Base-by-base conservation (phyloP, 371 early-diverging fungal species). In the Mortierella sp. region DNA sequence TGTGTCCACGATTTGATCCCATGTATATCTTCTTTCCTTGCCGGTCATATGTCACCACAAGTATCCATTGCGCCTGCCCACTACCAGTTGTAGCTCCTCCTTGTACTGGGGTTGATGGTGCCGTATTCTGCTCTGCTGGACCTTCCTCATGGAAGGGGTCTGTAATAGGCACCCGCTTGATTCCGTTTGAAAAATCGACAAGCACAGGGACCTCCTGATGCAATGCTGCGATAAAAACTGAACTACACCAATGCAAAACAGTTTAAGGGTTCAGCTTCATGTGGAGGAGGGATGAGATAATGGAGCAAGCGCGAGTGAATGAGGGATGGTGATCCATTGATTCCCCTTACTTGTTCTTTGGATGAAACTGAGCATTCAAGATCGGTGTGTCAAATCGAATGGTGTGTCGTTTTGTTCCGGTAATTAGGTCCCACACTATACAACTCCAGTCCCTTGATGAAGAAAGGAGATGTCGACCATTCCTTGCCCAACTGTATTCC, bases 361-460 rank as follows among this genome's bases (percentile, higher is more conserved):
- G 92, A 73, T 92, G 92, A 78, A 93, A 87, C 28, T 88, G 85
- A 1, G 91, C 89, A 78, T 81, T 83, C 48, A 88, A 61, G 14
- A 92, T 78, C 2, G 90, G 83, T 2, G 90, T 83, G n/a, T 82
- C 80, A 61, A 94, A 93, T 48, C 87, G 80, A 34, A 91, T 68
- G n/a, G 85, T 88, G 29, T 79, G 51, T 28, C 71, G 71, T 57
- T 84, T 81, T 21, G 73, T 78, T 3, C 85, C 88, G 17, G 81
- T 77, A 9, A 83, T 55, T 25, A 96, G 63, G 77, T 97, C 95
- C 96, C 96, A 97, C 14, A 94, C 78, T n/a, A 95, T 90, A 60
- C 93, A 92, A 28, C 86, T 89, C 86, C 95, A 94, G 50, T 91
- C 94, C 54, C 84, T 86, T 39, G 91, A 90, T 3, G 86, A 84